Evolutionary conservation across 306 rosid species (phyloP).

Genomic region (Lotus japonicus): DNA sequence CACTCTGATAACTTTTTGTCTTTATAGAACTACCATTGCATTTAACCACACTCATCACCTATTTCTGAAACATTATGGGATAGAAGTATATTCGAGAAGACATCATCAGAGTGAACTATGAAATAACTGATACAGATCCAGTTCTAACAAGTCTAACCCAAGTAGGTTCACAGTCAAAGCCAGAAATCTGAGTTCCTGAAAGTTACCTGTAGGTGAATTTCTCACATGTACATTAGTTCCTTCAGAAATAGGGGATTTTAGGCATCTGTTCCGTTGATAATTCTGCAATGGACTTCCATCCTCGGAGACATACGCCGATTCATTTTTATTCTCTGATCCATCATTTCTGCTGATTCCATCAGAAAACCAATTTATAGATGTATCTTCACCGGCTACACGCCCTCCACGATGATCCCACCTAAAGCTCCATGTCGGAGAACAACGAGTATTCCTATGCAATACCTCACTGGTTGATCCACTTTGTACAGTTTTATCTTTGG

Average conservation of each 20-base stretch:
- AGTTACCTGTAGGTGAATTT: conserved; percentile 34
- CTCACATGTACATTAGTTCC: conserved; percentile 14
- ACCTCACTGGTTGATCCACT: conserved; percentile 29
- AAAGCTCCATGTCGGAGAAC: conserved; percentile 46
- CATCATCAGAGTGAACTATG: no score
- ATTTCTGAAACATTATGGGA: background rate
- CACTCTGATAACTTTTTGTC: no score
- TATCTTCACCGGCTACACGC: conserved; percentile 51
- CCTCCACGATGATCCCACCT: conserved; percentile 52
- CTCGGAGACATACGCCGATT: conserved; percentile 35
- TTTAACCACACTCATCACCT: no score
- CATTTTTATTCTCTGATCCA: conserved; percentile 39
- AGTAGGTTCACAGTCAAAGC: background rate
- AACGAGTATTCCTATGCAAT: conserved; percentile 27
- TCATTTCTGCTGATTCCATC: conserved; percentile 32
- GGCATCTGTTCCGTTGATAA: conserved; percentile 18
- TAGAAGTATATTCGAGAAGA: background rate
- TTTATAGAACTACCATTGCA: no score
- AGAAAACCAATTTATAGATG: conserved; percentile 46
- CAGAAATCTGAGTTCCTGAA: background rate
- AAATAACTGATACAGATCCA: background rate
- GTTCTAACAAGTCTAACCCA: background rate
- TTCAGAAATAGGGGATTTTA: conserved; percentile 30
- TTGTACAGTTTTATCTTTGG: conserved; percentile 36
- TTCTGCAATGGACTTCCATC: conserved; percentile 34